These are phyloP conservation scores for Xylariaceae sp. DNA, from an alignment of 2,329 filamentous ascomycete genomes.

Conservation along the genomic window DNA sequence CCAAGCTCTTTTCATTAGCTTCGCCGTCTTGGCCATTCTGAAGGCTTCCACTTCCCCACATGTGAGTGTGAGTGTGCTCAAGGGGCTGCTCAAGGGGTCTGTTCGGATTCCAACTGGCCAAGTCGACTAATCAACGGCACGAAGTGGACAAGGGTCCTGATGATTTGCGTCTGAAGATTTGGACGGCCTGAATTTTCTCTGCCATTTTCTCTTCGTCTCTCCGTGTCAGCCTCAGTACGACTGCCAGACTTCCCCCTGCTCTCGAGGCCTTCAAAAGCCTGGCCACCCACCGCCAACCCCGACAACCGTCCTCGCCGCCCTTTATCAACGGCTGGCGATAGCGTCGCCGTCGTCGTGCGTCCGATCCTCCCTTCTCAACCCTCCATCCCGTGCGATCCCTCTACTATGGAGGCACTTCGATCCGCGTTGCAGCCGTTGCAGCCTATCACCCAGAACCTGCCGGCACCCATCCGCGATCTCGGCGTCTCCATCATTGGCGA, in stretches of 20 bases:
- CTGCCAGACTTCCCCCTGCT: not conserved
- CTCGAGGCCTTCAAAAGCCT: not conserved
- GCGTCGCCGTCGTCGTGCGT: not conserved
- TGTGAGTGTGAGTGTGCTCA: slow-evolving; percentile 1
- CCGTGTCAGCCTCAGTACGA: not conserved
- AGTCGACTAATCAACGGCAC: too few relatives aligned
- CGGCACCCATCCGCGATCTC: slow-evolving; percentile 67
- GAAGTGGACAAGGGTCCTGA: too few relatives aligned
- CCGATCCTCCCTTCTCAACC: too few relatives aligned
- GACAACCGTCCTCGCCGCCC: not conserved
- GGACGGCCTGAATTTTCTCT: too few relatives aligned
- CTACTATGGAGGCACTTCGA: slow-evolving; percentile 57
- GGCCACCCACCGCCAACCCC: not conserved
- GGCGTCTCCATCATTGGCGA: slow-evolving; percentile 77
- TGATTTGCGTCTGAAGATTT: too few relatives aligned
- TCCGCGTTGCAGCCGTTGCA: slow-evolving; percentile 56
- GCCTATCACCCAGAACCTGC: slow-evolving; percentile 70
- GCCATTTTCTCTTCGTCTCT: not conserved
- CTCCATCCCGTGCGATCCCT: not conserved
- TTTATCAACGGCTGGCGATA: not conserved
- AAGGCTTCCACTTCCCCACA: not conserved
- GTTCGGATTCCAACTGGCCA: too few relatives aligned
- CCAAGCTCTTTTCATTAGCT: not conserved
- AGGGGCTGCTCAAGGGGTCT: not conserved
- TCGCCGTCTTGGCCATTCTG: too few relatives aligned